Conservation (phyloP, 176 grass and related monocot genomes). For the Phragmites australis region DNA sequence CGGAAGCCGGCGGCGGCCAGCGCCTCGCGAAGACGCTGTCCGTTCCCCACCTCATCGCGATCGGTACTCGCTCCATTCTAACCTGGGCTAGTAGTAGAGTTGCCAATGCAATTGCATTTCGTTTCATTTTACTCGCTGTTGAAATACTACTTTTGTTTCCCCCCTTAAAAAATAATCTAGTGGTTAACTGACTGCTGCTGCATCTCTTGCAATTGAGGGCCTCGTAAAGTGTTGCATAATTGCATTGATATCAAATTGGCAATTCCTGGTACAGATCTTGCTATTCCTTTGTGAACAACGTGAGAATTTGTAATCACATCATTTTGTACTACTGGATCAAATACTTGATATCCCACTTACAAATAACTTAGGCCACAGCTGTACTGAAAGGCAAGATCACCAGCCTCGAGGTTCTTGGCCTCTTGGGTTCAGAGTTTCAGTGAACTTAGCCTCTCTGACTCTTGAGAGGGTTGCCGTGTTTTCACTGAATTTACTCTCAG, state of each 20-base stretch:
- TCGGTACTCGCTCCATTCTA: conserved; percentile 44
- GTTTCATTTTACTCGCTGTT: neutral
- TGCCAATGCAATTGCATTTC: neutral
- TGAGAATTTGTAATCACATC: neutral
- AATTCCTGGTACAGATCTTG: neutral
- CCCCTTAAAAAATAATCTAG: too few species aligned
- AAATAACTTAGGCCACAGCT: neutral
- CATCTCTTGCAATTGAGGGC: neutral
- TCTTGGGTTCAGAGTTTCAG: neutral
- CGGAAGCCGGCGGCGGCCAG: conserved; percentile 45
- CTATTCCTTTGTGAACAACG: neutral
- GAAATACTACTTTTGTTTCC: neutral
- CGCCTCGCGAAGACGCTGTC: conserved; percentile 63
- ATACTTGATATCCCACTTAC: neutral
- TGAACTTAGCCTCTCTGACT: neutral
- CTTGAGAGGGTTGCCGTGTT: neutral
- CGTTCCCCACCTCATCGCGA: conserved; percentile 62
- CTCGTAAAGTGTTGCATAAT: neutral
- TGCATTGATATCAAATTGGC: neutral
- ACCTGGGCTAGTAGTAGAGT: neutral
- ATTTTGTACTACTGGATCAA: neutral
- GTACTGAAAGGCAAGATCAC: neutral
- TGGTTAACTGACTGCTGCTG: neutral
- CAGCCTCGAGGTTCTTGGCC: neutral
- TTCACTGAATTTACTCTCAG: neutral